phyloP scores from a whole-genome alignment of 352 stramenopile species.

The Pythium sp. region DNA sequence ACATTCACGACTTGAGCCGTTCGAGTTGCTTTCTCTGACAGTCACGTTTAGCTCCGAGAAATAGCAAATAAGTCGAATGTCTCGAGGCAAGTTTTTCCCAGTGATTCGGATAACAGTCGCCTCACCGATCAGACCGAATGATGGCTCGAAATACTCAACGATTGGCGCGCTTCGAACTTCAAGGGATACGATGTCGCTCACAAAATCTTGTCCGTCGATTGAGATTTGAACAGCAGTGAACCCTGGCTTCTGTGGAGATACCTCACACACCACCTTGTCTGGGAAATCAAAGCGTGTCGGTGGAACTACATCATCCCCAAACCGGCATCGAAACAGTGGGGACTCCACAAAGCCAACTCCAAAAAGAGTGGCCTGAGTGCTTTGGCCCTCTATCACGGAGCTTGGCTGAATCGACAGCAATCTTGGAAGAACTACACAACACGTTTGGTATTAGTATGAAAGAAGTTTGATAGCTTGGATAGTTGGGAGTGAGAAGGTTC shows the following conservation, averaged over 20 bases:
- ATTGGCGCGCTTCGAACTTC: conserved; percentile 16
- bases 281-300: background rate
- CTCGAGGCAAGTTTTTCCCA: conserved; percentile 28
- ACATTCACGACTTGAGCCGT: background rate
- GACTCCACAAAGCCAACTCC: conserved; percentile 16
- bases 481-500: background rate
- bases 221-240: conserved; percentile 18
- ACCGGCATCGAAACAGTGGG: conserved; percentile 11
- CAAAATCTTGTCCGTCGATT: conserved; percentile 45
- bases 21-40: background rate
- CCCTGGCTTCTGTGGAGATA: conserved; percentile 8
- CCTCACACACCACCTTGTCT: background rate
- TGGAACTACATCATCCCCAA: background rate
- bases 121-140: conserved; percentile 18
- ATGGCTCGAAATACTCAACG: conserved; percentile 24
- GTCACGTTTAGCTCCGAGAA: conserved; percentile 12
- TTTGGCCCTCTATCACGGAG: background rate
- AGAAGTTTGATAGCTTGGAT: background rate
- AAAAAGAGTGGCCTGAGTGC: background rate
- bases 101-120: conserved; percentile 20
- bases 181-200: conserved; percentile 9
- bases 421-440: conserved; percentile 11
- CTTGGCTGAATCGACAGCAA: conserved; percentile 11
- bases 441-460: background rate
- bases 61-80: conserved; percentile 23